phyloP scores from a whole-genome alignment of 1,139 yeast genomes.

The Diutina siamensis region DNA sequence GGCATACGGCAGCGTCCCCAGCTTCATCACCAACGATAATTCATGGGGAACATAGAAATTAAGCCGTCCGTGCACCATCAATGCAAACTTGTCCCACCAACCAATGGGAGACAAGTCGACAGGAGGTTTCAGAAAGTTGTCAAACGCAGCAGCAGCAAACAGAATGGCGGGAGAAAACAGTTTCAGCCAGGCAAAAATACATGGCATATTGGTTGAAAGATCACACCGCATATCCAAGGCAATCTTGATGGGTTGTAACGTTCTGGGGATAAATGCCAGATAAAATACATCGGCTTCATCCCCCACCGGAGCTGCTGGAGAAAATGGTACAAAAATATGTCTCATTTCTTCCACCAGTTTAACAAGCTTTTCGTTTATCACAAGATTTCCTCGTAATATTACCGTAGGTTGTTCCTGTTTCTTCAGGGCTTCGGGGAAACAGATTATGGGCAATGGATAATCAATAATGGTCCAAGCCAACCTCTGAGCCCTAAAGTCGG shows the following conservation, averaged over 20 bases:
- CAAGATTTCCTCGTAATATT: slow-evolving; percentile 24
- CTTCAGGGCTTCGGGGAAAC: slow-evolving; percentile 19
- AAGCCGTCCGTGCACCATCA: slow-evolving; percentile 35
- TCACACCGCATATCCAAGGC: slow-evolving; percentile 25
- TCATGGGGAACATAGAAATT: slow-evolving; percentile 43
- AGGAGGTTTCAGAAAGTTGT: slow-evolving; percentile 55
- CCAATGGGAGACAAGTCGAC: slow-evolving; percentile 84
- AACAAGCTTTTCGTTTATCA: slow-evolving; percentile 32
- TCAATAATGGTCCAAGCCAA: slow-evolving; percentile 26
- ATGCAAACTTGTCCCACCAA: slow-evolving; percentile 44
- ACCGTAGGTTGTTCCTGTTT: slow-evolving; percentile 17
- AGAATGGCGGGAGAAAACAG: slow-evolving; percentile 29
- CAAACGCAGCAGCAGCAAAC: slow-evolving; percentile 31
- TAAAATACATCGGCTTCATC: slow-evolving; percentile 17
- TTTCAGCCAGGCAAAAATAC: slow-evolving; percentile 34
- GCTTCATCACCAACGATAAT: slow-evolving; percentile 43
- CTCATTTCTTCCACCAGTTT: slow-evolving; percentile 30
- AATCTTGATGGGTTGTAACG: slow-evolving; percentile 34
- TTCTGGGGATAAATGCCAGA: slow-evolving; percentile 29
- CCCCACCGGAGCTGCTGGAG: slow-evolving; percentile 24
- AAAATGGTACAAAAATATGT: slow-evolving; percentile 33
- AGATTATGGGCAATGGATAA: slow-evolving; percentile 30
- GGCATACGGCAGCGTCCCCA: slow-evolving; percentile 68
- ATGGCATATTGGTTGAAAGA: slow-evolving; percentile 26
- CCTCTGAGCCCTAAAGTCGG: slow-evolving; percentile 21